Conservation (phyloP, 441 rosid genomes). For the Pelargonium citronellum region DNA sequence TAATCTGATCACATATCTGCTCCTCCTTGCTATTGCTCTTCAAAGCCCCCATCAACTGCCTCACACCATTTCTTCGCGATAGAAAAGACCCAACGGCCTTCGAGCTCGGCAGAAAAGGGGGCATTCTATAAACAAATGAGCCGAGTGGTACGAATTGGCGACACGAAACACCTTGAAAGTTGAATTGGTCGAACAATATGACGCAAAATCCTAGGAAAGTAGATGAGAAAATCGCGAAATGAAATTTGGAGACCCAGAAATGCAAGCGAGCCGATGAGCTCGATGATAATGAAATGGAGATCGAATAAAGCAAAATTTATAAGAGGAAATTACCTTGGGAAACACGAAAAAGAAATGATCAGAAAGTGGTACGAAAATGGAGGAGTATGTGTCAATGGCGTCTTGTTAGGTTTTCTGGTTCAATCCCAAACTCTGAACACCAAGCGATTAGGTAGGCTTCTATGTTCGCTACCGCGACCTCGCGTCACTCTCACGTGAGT, state of each 20-base stretch:
- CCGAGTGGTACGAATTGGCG: not conserved
- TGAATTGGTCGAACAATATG: not conserved
- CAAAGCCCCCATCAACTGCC: slow-evolving; percentile 24
- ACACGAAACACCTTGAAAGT: not conserved
- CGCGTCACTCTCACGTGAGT: not conserved
- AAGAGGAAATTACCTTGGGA: not conserved
- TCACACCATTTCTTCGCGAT: slow-evolving; percentile 33
- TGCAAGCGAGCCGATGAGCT: not conserved
- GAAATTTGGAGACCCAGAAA: not conserved
- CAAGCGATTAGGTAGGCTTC: not conserved
- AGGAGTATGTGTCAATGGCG: not conserved
- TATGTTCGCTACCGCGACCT: not conserved
- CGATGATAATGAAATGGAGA: not conserved
- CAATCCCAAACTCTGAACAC: not conserved
- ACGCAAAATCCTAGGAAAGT: not conserved
- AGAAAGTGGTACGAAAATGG: not conserved
- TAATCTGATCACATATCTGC: slow-evolving; percentile 27
- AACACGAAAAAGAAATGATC: not conserved
- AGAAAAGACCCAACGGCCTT: slow-evolving; percentile 37
- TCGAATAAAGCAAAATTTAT: not conserved
- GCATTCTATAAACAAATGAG: slow-evolving; percentile 34
- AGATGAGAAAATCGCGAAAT: not conserved
- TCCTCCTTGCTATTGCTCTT: slow-evolving; percentile 18
- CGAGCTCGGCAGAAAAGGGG: slow-evolving; percentile 45
- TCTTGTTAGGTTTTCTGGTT: not conserved